Evolutionary conservation across 2,329 filamentous ascomycete genomes (phyloP), one percentile per base, ranked within the genome.

Genomic region (Penicillium brasilianum): DNA sequence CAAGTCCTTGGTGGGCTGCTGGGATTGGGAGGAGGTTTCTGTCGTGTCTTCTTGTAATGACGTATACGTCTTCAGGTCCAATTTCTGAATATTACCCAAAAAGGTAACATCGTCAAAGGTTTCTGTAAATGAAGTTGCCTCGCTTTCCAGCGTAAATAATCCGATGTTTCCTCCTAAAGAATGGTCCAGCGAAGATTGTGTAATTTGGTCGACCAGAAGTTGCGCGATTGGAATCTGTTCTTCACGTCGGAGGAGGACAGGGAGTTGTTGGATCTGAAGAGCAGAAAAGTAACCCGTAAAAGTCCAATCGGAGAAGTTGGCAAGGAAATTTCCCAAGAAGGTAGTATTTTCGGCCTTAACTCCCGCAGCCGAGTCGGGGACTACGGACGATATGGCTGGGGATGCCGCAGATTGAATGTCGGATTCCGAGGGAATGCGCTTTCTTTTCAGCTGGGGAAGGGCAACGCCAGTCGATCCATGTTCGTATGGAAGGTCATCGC

Each of bases 131-230:
- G 67, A 61, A 41, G 71, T 61, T 11, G 50, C 61, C 28, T 74
- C 66, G 54, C 65, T 67, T 39, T 74, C 72, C 30, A 75, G 68
- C 41, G 65, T 69, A 44, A 69, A 72, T 25, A 76, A 61, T 10
- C 66, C 62, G 34, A 72, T 61, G 25, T 59, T 52, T 6, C 67
- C 71, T 48, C 77, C 69, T 41, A 74, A 60, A 11, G 63, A 69
- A 66, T 79, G 77, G 36, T 73, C 64, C 11, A 81, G 67, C n/a
- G 76, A 80, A 13, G 79, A 80, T 63, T 81, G 79, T 3, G 77
- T 79, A 50, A 81, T 66, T 68, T 80, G 78, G 48, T 80, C 78
- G 22, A 77, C 76, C 22, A 80, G 59, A 8, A 80, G 61, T 58
- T 80, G 78, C 14, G 77, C 77, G 49, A 79, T 65, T 56, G 77